Conservation (phyloP, 805 yeast species). For the Yarrowia divulgata region DNA sequence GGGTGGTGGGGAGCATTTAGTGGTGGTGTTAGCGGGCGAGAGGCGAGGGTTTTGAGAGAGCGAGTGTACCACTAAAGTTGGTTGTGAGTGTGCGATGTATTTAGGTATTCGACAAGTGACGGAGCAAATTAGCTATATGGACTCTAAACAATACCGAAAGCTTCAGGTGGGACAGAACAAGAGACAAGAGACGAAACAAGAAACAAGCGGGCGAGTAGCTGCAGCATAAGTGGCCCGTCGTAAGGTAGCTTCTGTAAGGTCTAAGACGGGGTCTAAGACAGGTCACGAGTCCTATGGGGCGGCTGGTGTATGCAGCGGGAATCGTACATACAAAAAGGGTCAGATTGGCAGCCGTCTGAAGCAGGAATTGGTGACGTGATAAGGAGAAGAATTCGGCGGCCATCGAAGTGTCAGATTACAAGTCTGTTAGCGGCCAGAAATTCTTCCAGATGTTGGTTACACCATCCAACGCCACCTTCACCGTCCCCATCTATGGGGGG, state of each 20-base stretch:
- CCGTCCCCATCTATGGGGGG: not conserved
- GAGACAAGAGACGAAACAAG: constrained; percentile 20
- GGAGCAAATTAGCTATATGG: constrained; percentile 31
- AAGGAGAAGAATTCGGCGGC: no score
- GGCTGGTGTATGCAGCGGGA: not conserved
- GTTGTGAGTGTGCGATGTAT: no score
- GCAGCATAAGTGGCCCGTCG: not conserved
- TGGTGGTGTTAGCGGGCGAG: not conserved
- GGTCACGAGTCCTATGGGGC: constrained; percentile 12
- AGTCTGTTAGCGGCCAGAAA: no score
- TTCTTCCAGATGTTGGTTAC: not conserved
- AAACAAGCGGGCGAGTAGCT: not conserved
- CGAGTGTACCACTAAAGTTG: no score
- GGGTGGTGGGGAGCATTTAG: constrained; percentile 25
- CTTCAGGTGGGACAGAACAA: constrained; percentile 20
- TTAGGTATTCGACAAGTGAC: constrained; percentile 12
- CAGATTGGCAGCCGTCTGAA: not conserved
- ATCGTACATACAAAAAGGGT: not conserved
- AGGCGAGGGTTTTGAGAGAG: not conserved
- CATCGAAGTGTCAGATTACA: not conserved
- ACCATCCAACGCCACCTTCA: not conserved
- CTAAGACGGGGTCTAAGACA: constrained; percentile 18
- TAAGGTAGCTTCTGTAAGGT: not conserved
- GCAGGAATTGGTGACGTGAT: not conserved
- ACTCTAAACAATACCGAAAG: constrained; percentile 28